Percentiles rank a stretch among this genome's conserved stretches.
Evolutionary conservation across 1,139 yeast genomes (phyloP).

Genomic region (Yamadazyma epiphylla): DNA sequence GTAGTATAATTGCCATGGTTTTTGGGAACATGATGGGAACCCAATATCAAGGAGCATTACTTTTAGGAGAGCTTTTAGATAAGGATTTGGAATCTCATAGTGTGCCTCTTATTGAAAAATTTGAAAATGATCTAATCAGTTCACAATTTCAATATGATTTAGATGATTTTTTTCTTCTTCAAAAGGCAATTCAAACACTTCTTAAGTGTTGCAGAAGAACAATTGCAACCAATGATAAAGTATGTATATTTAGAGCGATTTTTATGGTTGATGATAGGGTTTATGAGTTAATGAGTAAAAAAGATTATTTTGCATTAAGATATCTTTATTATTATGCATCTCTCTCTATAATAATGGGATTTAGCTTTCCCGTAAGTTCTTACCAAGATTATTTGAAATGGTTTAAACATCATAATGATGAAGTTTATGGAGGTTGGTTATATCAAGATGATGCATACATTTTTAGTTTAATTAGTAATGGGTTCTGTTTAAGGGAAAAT

Average conservation of each 20-base stretch:
- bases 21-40: neutral
- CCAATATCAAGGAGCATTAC: constrained; percentile 14
- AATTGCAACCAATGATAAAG: constrained; percentile 21
- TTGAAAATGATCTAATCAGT: no score
- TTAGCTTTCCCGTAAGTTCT: constrained; percentile 16
- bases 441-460: no score
- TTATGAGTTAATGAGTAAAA: constrained; percentile 16
- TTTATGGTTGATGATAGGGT: constrained; percentile 16
- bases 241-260: constrained; percentile 27
- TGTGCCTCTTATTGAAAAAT: constrained; percentile 16
- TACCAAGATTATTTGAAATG: constrained; percentile 26
- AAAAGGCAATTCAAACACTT: no score
- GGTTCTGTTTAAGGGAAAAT: no score
- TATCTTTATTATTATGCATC: constrained; percentile 21
- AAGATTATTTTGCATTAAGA: constrained; percentile 22
- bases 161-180: no score
- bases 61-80: constrained; percentile 8
- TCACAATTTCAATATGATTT: no score
- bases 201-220: no score
- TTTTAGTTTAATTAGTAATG: no score
- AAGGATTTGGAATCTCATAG: constrained; percentile 7
- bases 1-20: neutral
- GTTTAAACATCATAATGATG: constrained; percentile 15
- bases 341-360: constrained; percentile 18
- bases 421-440: constrained; percentile 3